Percentiles rank a stretch among this genome's conserved stretches.
Evolutionary conservation across 208 protist genomes (phyloP).

Genomic region (Phytomonas serpens): DNA sequence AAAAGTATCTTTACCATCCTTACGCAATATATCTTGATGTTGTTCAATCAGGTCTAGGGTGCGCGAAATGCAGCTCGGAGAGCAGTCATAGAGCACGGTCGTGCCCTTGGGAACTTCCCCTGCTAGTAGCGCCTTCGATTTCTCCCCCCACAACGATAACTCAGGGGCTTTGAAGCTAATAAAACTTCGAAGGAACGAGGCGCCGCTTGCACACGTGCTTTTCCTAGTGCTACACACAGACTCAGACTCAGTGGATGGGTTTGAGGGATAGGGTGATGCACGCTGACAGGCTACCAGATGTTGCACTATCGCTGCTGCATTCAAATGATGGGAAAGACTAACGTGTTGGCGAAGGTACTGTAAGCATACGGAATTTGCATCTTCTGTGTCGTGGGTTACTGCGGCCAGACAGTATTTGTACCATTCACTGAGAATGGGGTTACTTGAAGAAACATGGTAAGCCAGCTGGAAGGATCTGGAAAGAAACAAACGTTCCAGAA

Average conservation of each 20-base stretch:
- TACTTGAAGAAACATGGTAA: neutral
- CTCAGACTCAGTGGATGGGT: neutral
- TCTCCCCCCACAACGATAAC: conserved; percentile 20
- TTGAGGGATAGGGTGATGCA: neutral
- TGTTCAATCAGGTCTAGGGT: conserved; percentile 39
- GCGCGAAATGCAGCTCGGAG: conserved; percentile 18
- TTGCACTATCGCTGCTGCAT: conserved; percentile 2
- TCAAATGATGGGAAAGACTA: conserved; percentile 2
- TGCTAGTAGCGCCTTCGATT: conserved; percentile 16
- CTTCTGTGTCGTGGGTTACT: neutral
- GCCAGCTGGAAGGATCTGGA: conserved; percentile 1
- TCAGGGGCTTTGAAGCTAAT: conserved; percentile 21
- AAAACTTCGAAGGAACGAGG: conserved; percentile 10
- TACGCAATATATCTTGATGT: conserved; percentile 9
- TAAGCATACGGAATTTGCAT: neutral
- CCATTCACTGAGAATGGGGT: conserved; percentile 5
- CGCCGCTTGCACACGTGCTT: neutral
- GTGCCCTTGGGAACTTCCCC: conserved; percentile 14
- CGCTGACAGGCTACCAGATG: conserved; percentile 10
- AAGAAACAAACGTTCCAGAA: conserved; percentile 4
- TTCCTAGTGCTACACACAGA: neutral
- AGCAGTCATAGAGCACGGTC: conserved; percentile 53
- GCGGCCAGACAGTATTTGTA: conserved; percentile 6
- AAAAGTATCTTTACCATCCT: conserved; percentile 9
- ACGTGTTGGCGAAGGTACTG: neutral